phyloP scores from a whole-genome alignment of 305 asterid species.

The Solanum hybrid region DNA sequence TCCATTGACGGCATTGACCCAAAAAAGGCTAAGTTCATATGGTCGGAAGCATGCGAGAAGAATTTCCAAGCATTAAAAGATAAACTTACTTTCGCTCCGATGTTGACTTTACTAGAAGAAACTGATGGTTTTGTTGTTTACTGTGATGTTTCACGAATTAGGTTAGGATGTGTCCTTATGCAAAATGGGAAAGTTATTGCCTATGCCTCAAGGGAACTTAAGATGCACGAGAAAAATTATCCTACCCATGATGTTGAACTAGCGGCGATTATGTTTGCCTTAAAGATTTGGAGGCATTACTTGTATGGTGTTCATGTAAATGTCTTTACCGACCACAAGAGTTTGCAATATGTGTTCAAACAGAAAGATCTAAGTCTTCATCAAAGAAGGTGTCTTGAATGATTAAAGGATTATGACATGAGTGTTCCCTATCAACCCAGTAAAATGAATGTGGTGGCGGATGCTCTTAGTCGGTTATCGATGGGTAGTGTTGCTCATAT shows the following conservation, averaged over 20 bases:
- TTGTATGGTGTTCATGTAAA: neutral
- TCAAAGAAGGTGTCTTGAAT: too few species aligned
- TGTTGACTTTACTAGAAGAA: neutral
- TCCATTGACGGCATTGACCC: neutral
- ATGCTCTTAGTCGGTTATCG: too few species aligned
- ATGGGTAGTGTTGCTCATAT: too few species aligned
- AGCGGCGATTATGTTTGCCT: neutral
- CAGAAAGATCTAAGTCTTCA: neutral
- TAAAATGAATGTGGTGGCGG: too few species aligned
- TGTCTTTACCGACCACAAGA: neutral
- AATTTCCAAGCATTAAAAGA: neutral
- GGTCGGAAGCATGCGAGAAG: neutral
- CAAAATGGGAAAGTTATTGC: too few species aligned
- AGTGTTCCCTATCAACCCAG: too few species aligned
- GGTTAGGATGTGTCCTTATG: neutral
- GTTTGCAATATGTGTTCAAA: neutral
- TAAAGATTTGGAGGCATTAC: neutral
- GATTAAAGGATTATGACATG: too few species aligned
- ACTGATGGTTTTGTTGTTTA: neutral
- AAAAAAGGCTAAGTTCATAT: neutral
- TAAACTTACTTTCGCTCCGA: neutral
- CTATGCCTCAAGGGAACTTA: neutral
- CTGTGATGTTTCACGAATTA: neutral
- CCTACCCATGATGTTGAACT: neutral
- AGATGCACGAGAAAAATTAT: neutral